Evolutionary conservation across 805 yeast genomes (phyloP), one percentile per base, ranked within the genome.

Genomic region (Wickerhamiella brachini): DNA sequence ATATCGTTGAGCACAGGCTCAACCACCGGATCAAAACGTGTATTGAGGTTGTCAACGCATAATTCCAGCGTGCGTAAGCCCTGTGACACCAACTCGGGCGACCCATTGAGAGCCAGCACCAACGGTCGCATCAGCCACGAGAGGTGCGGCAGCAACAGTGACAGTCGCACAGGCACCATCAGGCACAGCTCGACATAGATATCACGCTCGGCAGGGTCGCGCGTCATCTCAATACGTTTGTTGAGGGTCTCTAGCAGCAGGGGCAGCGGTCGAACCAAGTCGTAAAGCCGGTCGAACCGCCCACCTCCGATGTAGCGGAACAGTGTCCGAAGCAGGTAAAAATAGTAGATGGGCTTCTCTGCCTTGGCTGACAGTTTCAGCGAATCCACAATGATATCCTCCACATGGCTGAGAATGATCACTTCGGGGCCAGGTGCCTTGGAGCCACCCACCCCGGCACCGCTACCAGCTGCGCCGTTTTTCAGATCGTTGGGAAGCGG

Each of bases 241-340:
- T 90, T 90, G 56, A 93, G 73, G 1, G 94, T 82, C 56, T 88
- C 96, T 43, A 93, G 70, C 43, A 93, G 69, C 0, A 85, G 87
- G 51, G 94, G 97, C 39, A 93, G 72, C 0, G 98, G 98, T 71
- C 88, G 76, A 18, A 94, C 90, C 54, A 89, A 95, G 59, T 93
- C 86, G 70, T 94, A 94, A 17, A 93, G 71, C 50, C 82, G 80
- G 65, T 93, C 99, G 64, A 93, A 90, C 53, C 97, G 73, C 6
- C 98, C 98, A 48, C 98, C 97, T 34, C 97, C 95, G 46, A 93
- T 89, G 60, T 95, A 85, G 65, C 97, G 75, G 71, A 93, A 93
- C 48, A 93, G 69, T 0, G 95, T 86, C 59, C 97, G 73, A 21
- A 93, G 83, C 58, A 93, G 71, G 59, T 88, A 85, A 56, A 90